Base-by-base conservation (phyloP, 1,139 yeast genomes). In the Arxiozyma heterogenica region DNA sequence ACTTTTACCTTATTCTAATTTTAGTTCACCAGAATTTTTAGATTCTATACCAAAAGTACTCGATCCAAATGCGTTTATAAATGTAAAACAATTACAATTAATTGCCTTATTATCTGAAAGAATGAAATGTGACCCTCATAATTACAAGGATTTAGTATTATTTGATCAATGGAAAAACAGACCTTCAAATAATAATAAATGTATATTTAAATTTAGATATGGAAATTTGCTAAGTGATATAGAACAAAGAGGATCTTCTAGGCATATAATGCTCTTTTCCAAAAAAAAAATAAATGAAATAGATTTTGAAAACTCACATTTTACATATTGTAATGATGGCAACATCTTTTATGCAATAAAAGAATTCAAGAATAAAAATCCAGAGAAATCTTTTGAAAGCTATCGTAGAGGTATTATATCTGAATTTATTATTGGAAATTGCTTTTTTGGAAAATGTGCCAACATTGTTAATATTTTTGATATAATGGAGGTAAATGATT, bases 391-490 rank as follows among this genome's bases (percentile, higher is more conserved):
- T 15, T 71, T 75, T 38, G 76, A 76, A 44, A 81, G 78, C 59
- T 86, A 84, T 64, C 77, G 83, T 53, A 81, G 82, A 44, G 73
- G 89, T 53, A 79, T 86, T 30, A 80, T 90, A 0, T 81, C 88
- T 9, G 95, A 87, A 66, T 88, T 84, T 67, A 80, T 84, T 60
- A 81, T 87, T 47, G 82, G 90, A 1, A 80, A 84, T 44, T 78
- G 86, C 0, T 69, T 87, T 57, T 61, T 58, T 30, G 59, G 56
- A 50, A 58, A 57, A 30, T 63, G 82, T 65, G 81, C 83, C 55
- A 85, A 88, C 60, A 78, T 87, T 34, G 80, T 84, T 38, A 77
- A 78, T 56, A 81, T 89, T 3, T 75, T 83, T 45, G 94, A 86
- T 65, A 71, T 87, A 53, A 78, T 84, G 83, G 75, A 76, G 52